Conservation (phyloP, 2,329 filamentous ascomycete genomes). For the Xylaria sp. region DNA sequence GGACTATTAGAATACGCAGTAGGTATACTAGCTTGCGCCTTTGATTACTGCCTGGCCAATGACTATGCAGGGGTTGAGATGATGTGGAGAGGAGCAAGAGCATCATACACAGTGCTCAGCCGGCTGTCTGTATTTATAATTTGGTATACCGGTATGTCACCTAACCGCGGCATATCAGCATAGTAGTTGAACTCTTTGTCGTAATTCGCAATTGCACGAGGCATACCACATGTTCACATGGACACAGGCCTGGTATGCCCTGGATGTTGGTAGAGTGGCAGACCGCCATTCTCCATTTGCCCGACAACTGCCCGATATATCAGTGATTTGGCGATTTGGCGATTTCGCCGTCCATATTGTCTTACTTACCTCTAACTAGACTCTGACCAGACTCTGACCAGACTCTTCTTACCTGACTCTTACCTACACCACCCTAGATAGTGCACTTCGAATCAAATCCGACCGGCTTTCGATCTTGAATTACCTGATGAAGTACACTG, state of each 20-base stretch:
- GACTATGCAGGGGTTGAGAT: too few species aligned
- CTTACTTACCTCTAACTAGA: not conserved
- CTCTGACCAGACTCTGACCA: too few species aligned
- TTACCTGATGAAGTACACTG: not conserved
- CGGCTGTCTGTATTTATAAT: not conserved
- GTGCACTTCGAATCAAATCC: not conserved
- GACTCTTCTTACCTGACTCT: too few species aligned
- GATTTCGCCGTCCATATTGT: not conserved
- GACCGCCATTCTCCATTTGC: not conserved
- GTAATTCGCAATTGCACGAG: not conserved
- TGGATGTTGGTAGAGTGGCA: not conserved
- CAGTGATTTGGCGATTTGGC: too few species aligned
- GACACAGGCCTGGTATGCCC: not conserved
- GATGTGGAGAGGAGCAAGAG: too few species aligned
- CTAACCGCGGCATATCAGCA: too few species aligned
- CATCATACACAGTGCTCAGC: conserved; percentile 10
- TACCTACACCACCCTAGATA: not conserved
- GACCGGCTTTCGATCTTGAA: not conserved
- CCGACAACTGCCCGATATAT: not conserved
- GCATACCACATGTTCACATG: not conserved
- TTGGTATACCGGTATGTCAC: too few species aligned
- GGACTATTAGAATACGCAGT: too few species aligned
- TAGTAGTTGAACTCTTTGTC: not conserved
- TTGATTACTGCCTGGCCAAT: too few species aligned
- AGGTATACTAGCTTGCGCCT: too few species aligned